These are phyloP conservation scores for Penicillium occitanis DNA, from an alignment of 2,329 filamentous ascomycete species.

Conservation along the genomic window DNA sequence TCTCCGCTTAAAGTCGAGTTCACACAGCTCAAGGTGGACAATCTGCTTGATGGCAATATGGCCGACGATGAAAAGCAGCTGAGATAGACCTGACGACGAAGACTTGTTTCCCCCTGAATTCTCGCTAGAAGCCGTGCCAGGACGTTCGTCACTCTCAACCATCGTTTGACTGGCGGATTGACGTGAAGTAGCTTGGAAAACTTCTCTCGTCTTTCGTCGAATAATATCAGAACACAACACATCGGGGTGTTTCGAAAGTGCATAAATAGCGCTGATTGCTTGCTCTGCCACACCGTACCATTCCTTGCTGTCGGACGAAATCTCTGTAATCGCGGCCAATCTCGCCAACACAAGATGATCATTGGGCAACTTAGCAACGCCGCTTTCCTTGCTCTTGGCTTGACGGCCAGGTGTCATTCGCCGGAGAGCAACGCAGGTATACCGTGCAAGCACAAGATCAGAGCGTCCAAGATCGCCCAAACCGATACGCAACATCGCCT, in stretches of 20 bases:
- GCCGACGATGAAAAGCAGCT: slow-evolving; percentile 90
- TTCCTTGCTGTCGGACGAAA: slow-evolving; percentile 85
- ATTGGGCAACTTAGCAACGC: slow-evolving; percentile 76
- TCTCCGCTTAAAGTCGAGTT: slow-evolving; percentile 94
- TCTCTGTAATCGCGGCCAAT: slow-evolving; percentile 80
- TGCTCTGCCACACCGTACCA: slow-evolving; percentile 96
- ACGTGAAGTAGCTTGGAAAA: slow-evolving; percentile 60
- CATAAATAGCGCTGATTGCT: slow-evolving; percentile 92
- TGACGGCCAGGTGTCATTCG: slow-evolving; percentile 87
- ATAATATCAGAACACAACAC: slow-evolving; percentile 89
- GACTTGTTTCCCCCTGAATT: slow-evolving; percentile 60
- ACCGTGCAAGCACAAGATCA: slow-evolving; percentile 88
- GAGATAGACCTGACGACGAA: slow-evolving; percentile 72
- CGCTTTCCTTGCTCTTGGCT: slow-evolving; percentile 65
- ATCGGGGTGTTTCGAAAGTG: slow-evolving; percentile 90
- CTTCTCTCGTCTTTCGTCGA: slow-evolving; percentile 77
- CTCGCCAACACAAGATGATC: slow-evolving; percentile 83
- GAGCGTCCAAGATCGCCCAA: slow-evolving; percentile 75
- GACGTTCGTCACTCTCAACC: slow-evolving; percentile 35
- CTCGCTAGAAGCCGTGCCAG: slow-evolving; percentile 36
- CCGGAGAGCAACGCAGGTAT: slow-evolving; percentile 88
- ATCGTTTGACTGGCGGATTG: slow-evolving; percentile 31
- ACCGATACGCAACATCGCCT: slow-evolving; percentile 87
- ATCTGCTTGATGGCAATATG: slow-evolving; percentile 99
- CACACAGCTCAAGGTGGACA: slow-evolving; percentile 94